Conservation (phyloP, 129 eudicot genomes). For the Helianthus tuberosus region DNA sequence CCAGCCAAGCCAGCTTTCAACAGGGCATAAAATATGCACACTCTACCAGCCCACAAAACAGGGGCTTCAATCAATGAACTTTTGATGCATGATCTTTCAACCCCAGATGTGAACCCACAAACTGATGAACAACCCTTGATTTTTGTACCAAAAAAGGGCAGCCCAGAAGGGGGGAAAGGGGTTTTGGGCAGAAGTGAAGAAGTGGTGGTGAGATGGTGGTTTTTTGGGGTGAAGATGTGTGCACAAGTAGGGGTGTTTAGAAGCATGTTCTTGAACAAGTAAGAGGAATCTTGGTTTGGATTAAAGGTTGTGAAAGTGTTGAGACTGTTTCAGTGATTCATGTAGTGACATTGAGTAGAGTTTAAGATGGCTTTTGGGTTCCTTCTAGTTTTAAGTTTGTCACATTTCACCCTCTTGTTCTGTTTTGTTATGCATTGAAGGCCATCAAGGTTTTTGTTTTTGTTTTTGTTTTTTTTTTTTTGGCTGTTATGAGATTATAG, state of each 20-base stretch:
- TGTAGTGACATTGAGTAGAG: constrained; percentile 9
- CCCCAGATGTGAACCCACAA: constrained; percentile 13
- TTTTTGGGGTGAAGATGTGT: constrained; percentile 18
- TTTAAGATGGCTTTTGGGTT: not conserved
- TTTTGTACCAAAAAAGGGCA: constrained; percentile 20
- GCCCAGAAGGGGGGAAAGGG: constrained; percentile 38
- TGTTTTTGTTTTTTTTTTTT: not conserved
- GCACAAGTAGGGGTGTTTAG: constrained; percentile 41
- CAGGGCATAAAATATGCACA: constrained; percentile 84
- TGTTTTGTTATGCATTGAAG: not conserved
- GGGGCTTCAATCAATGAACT: constrained; percentile 74
- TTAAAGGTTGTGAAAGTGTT: not conserved
- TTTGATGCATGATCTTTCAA: constrained; percentile 30
- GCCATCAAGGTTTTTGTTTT: not conserved
- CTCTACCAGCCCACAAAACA: constrained; percentile 86
- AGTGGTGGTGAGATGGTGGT: constrained; percentile 20
- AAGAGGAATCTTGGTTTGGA: constrained; percentile 25
- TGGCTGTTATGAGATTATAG: not conserved
- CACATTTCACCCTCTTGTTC: constrained; percentile 19
- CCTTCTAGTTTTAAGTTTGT: constrained; percentile 5
- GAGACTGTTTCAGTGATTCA: constrained; percentile 18
- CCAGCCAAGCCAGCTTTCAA: constrained; percentile 96
- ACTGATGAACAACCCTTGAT: constrained; percentile 21
- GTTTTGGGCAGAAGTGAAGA: constrained; percentile 40
- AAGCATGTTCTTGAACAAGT: constrained; percentile 44